These are phyloP conservation scores for Skeletonema grethae DNA, from an alignment of 108 stramenopile genomes.

Conservation along the genomic window DNA sequence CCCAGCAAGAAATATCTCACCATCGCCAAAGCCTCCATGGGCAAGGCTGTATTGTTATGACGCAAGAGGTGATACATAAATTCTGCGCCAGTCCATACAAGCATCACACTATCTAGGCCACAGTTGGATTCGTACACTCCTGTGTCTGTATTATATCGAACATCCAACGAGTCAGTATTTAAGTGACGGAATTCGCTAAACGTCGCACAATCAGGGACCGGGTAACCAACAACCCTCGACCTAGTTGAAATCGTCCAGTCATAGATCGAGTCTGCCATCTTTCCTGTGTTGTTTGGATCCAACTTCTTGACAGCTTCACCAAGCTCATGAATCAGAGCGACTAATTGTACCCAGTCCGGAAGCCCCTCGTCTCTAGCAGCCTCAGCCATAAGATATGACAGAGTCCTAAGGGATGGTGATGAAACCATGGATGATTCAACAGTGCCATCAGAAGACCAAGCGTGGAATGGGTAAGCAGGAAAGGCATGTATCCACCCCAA, in stretches of 20 bases:
- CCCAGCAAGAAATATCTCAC: slow-evolving; percentile 48
- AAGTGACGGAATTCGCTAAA: slow-evolving; percentile 50
- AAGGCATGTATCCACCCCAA: slow-evolving; percentile 41
- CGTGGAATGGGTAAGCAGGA: slow-evolving; percentile 40
- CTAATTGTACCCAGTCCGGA: slow-evolving; percentile 72
- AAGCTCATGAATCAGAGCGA: slow-evolving; percentile 56
- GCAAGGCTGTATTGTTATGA: slow-evolving; percentile 54
- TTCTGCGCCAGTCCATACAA: slow-evolving; percentile 64
- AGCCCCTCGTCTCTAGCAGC: slow-evolving; percentile 49
- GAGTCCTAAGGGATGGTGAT: slow-evolving; percentile 51
- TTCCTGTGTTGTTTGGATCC: slow-evolving; percentile 21
- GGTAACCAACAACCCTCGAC: slow-evolving; percentile 59
- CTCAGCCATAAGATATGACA: slow-evolving; percentile 57
- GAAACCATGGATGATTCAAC: background rate
- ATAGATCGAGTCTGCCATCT: slow-evolving; percentile 41
- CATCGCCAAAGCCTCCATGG: slow-evolving; percentile 55
- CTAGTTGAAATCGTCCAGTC: slow-evolving; percentile 64
- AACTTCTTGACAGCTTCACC: slow-evolving; percentile 39
- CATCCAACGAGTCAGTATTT: slow-evolving; percentile 46
- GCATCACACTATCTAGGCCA: slow-evolving; percentile 53
- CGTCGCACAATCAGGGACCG: slow-evolving; percentile 28
- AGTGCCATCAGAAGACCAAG: slow-evolving; percentile 7
- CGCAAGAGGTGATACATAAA: slow-evolving; percentile 62
- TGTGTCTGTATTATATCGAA: slow-evolving; percentile 41
- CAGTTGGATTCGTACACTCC: slow-evolving; percentile 47